Evolutionary conservation across 2,329 filamentous ascomycete species (phyloP).

Genomic region (Colletotrichum sidae): DNA sequence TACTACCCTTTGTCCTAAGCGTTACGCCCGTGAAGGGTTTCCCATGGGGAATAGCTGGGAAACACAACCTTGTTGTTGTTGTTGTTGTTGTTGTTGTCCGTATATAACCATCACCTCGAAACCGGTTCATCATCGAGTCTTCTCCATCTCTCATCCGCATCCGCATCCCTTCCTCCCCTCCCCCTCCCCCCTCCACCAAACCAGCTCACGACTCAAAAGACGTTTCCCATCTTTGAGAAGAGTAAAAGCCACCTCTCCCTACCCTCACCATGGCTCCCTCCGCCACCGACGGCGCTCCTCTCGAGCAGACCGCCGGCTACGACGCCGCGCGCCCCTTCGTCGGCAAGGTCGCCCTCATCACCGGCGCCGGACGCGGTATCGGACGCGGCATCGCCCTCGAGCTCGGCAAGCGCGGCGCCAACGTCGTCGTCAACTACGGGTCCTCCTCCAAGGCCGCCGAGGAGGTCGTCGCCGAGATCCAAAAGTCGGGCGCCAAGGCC

Average conservation of each 20-base stretch:
- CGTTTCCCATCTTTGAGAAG: no score
- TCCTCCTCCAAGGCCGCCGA: constrained; percentile 67
- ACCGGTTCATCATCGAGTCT: neutral
- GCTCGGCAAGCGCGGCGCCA: constrained; percentile 73
- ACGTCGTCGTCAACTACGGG: constrained; percentile 76
- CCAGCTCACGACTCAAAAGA: neutral
- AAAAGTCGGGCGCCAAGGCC: constrained; percentile 66
- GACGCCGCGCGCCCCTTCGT: constrained; percentile 53
- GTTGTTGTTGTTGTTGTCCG: neutral
- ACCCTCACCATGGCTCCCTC: constrained; percentile 45
- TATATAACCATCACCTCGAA: constrained; percentile 31
- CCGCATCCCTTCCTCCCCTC: constrained; percentile 4
- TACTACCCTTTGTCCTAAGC: constrained; percentile 1
- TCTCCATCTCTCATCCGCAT: constrained; percentile 7
- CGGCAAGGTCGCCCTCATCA: constrained; percentile 70
- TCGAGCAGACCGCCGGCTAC: constrained; percentile 40
- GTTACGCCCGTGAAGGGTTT: constrained; percentile 6
- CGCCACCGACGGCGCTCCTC: constrained; percentile 36
- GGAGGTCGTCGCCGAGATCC: constrained; percentile 65
- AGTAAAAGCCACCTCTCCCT: no score
- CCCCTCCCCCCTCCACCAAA: constrained; percentile 5
- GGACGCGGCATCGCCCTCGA: constrained; percentile 75
- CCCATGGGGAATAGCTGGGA: no score
- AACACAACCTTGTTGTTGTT: no score
- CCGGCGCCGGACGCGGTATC: constrained; percentile 74